A percentile compares a stretch with the other conserved stretches of the same genome.
phyloP scores from a whole-genome alignment of 768 basidiomycete species.

The Termitomyces heimii region DNA sequence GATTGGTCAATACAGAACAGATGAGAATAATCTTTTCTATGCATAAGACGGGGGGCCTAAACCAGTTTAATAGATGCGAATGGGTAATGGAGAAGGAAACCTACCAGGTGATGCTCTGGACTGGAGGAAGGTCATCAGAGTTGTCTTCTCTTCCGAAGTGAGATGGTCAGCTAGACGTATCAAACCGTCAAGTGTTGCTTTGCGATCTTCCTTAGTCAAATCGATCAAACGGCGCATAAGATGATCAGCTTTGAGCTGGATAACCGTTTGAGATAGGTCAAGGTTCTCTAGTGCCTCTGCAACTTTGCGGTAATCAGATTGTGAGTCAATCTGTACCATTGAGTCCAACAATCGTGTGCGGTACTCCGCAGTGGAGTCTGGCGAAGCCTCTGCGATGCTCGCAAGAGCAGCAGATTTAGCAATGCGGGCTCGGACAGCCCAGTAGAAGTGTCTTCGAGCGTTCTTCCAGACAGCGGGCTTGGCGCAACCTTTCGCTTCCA shows the following conservation, averaged over 20 bases:
- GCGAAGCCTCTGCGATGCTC: slow-evolving; percentile 63
- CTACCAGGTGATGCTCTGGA: slow-evolving; percentile 52
- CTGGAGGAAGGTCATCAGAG: slow-evolving; percentile 57
- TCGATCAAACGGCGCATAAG: slow-evolving; percentile 62
- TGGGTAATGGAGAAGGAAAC: slow-evolving; percentile 14
- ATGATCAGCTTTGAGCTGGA: slow-evolving; percentile 65
- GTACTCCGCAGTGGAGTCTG: slow-evolving; percentile 62
- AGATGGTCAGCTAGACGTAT: slow-evolving; percentile 68
- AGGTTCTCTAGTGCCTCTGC: slow-evolving; percentile 67
- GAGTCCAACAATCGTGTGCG: slow-evolving; percentile 59
- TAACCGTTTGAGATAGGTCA: slow-evolving; percentile 56
- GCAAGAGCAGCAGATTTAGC: slow-evolving; percentile 62
- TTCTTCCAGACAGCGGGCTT: slow-evolving; percentile 83
- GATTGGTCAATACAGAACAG: neutral
- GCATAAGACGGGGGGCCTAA: slow-evolving; percentile 33
- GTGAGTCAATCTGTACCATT: slow-evolving; percentile 48
- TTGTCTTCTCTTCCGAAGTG: slow-evolving; percentile 63
- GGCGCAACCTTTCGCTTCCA: slow-evolving; percentile 97
- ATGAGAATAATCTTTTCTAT: neutral
- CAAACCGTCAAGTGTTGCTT: slow-evolving; percentile 71
- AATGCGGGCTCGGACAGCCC: slow-evolving; percentile 82
- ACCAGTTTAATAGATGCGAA: neutral
- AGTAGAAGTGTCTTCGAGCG: slow-evolving; percentile 88
- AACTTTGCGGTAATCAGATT: slow-evolving; percentile 47
- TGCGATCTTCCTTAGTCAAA: slow-evolving; percentile 68